These are phyloP conservation scores for Rosa hybrid DNA, from an alignment of 331 rosid species.

Conservation along the genomic window DNA sequence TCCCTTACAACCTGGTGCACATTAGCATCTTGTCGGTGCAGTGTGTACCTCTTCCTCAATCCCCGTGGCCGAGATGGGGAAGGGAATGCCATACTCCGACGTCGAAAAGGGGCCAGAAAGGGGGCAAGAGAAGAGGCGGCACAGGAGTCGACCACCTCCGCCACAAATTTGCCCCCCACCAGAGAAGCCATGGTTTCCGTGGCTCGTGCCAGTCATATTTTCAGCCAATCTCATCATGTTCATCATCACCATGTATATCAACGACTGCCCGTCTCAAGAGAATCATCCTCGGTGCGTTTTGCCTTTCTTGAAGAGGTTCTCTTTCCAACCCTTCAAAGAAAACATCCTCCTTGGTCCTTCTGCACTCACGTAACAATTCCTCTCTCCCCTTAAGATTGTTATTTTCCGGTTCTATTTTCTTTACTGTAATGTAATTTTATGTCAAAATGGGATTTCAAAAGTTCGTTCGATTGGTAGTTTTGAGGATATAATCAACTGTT, in stretches of 20 bases:
- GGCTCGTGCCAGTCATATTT: conserved; percentile 72
- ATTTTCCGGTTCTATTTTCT: background rate
- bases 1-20: conserved; percentile 15
- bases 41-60: conserved; percentile 20
- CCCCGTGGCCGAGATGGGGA: conserved; percentile 34
- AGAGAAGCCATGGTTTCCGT: conserved; percentile 47
- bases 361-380: conserved; percentile 37
- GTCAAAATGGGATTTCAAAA: background rate
- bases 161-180: conserved; percentile 44
- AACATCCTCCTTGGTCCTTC: conserved; percentile 87
- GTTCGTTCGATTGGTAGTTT: background rate
- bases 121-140: conserved; percentile 1
- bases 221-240: conserved; percentile 50
- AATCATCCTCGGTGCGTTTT: conserved; percentile 38
- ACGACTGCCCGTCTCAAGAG: conserved; percentile 57
- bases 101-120: conserved; percentile 35
- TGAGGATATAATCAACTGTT: background rate
- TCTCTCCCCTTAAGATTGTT: too few species aligned
- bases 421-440: background rate
- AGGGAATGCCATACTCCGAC: conserved; percentile 25
- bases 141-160: conserved; percentile 28
- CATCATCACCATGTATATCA: conserved; percentile 54
- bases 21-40: conserved; percentile 22
- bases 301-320: conserved; percentile 49
- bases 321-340: conserved; percentile 74